Evolutionary conservation across 2,329 filamentous ascomycete genomes (phyloP).

Genomic region (Emmonsiellopsis sp.): DNA sequence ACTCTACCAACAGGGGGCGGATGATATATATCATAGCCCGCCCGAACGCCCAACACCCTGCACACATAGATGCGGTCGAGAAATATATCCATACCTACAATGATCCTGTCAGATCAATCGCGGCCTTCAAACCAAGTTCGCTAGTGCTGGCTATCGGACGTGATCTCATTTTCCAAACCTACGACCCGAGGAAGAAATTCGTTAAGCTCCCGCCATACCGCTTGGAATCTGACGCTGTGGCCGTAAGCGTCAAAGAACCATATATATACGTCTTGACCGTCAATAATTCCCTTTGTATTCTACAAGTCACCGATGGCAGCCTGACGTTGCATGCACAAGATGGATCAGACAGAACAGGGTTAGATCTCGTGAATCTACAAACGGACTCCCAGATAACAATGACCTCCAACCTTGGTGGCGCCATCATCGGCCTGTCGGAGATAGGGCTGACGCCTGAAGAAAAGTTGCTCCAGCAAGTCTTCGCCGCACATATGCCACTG

Average conservation of each 20-base stretch:
- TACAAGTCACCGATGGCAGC: constrained; percentile 29
- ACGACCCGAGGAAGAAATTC: constrained; percentile 36
- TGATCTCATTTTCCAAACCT: constrained; percentile 33
- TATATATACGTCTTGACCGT: constrained; percentile 47
- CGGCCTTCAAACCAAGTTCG: constrained; percentile 34
- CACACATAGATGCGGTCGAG: constrained; percentile 23
- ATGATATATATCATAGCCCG: constrained; percentile 30
- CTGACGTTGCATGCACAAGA: constrained; percentile 27
- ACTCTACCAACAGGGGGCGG: constrained; percentile 20
- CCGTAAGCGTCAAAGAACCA: constrained; percentile 37
- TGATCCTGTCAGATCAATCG: constrained; percentile 46
- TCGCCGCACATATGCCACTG: constrained; percentile 24
- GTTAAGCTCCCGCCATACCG: constrained; percentile 26
- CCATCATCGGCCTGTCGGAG: constrained; percentile 33
- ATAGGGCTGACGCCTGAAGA: constrained; percentile 16
- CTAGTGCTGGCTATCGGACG: constrained; percentile 38
- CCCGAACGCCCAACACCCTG: constrained; percentile 16
- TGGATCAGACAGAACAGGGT: constrained; percentile 20
- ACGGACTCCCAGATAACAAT: constrained; percentile 37
- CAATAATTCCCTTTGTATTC: constrained; percentile 43
- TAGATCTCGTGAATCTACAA: constrained; percentile 31
- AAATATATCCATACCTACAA: constrained; percentile 29
- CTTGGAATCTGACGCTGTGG: constrained; percentile 41
- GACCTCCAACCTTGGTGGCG: constrained; percentile 43
- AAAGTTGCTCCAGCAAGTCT: constrained; percentile 21